A percentile compares a stretch with the other conserved stretches of the same genome.
phyloP scores from a whole-genome alignment of 805 yeast genomes.

The Lipomyces sp. region DNA sequence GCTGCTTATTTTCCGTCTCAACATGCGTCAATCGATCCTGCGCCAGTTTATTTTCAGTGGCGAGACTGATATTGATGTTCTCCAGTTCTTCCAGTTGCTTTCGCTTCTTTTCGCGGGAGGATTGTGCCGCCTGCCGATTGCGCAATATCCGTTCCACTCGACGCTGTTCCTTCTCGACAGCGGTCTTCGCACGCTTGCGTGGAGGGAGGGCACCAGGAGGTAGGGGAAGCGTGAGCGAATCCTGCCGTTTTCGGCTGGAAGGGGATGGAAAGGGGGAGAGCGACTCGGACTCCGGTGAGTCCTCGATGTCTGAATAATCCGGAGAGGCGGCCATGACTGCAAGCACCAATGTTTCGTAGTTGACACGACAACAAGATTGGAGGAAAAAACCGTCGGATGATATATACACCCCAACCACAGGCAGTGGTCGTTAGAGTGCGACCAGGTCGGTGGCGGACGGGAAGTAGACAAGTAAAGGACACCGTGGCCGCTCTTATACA shows the following conservation, averaged over 20 bases:
- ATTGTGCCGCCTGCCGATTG: constrained; percentile 96
- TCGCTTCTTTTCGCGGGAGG: constrained; percentile 94
- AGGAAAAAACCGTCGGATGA: no score
- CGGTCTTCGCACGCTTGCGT: constrained; percentile 92
- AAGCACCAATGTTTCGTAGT: no score
- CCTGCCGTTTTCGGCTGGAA: constrained; percentile 33
- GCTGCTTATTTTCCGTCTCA: constrained; percentile 20
- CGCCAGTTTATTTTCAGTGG: constrained; percentile 13
- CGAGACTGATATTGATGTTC: constrained; percentile 19
- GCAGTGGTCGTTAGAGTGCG: background rate
- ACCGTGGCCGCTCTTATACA: background rate
- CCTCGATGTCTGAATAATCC: constrained; percentile 6
- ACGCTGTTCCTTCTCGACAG: constrained; percentile 96
- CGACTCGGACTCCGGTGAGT: background rate
- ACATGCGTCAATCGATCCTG: constrained; percentile 13
- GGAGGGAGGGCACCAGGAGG: constrained; percentile 68
- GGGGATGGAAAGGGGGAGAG: background rate
- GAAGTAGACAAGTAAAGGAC: background rate
- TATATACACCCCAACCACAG: background rate
- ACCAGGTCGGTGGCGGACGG: background rate
- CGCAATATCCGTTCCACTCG: constrained; percentile 88
- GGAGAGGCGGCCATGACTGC: constrained; percentile 5
- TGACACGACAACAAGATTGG: no score
- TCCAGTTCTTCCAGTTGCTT: constrained; percentile 85
- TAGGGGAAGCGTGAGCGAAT: constrained; percentile 36